Conservation (phyloP, 208 protist genomes). For the Crithidia sp. region DNA sequence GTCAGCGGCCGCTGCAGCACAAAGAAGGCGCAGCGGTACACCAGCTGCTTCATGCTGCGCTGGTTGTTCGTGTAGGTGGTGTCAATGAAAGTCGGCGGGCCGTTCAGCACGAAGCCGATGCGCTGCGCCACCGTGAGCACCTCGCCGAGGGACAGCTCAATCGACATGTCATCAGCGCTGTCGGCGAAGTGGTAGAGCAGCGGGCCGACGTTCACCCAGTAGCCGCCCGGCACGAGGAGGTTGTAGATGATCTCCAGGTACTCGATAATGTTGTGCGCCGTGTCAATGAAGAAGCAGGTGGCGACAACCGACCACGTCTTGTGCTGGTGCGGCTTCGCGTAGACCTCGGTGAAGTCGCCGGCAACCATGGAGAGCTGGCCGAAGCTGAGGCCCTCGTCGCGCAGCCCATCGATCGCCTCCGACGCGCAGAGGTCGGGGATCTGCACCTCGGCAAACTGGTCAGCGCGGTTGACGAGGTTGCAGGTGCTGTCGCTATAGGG, state of each 20-base stretch:
- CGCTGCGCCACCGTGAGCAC: slow-evolving; percentile 79
- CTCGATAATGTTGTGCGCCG: slow-evolving; percentile 96
- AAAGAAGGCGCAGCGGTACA: slow-evolving; percentile 92
- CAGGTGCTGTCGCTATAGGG: slow-evolving; percentile 93
- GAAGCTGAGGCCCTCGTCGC: slow-evolving; percentile 53
- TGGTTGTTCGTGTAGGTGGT: slow-evolving; percentile 93
- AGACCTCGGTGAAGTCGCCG: slow-evolving; percentile 97
- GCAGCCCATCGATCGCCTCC: slow-evolving; percentile 78
- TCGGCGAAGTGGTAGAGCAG: slow-evolving; percentile 97
- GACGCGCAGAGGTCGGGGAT: slow-evolving; percentile 93
- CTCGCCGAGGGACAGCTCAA: slow-evolving; percentile 92
- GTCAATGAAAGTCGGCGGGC: slow-evolving; percentile 76
- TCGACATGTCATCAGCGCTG: slow-evolving; percentile 80
- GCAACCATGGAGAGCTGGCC: slow-evolving; percentile 96
- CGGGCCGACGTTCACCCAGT: slow-evolving; percentile 96
- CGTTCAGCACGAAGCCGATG: slow-evolving; percentile 79
- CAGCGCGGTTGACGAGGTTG: slow-evolving; percentile 87
- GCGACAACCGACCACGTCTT: slow-evolving; percentile 92
- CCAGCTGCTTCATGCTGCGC: slow-evolving; percentile 91
- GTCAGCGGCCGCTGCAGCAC: slow-evolving; percentile 69
- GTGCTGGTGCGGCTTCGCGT: slow-evolving; percentile 83
- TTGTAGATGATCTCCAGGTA: slow-evolving; percentile 95
- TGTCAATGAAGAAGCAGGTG: slow-evolving; percentile 98
- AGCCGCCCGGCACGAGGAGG: slow-evolving; percentile 91
- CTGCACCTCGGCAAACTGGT: slow-evolving; percentile 88